Evolutionary conservation across 208 protist genomes (phyloP), one percentile per base, ranked within the genome.

Genomic region (Leishmania tropica): DNA sequence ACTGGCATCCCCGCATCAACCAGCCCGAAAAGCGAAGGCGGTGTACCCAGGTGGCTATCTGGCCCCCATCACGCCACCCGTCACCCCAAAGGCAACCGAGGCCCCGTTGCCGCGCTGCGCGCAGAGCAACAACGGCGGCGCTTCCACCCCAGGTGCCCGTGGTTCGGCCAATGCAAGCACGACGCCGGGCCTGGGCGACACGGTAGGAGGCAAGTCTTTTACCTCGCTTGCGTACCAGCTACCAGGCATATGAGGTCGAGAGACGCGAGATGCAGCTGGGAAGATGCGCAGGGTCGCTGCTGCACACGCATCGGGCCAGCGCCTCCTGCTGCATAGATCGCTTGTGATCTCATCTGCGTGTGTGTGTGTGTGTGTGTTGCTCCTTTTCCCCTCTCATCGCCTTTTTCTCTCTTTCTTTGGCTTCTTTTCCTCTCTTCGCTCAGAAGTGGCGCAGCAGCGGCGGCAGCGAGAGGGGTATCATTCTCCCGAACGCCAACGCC

Each of bases 21-120:
- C n/a, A 21, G 21, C 42, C 47, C 54, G 7, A 11, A 19, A 28
- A 37, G 17, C 1, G 15, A 62, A 56, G 40, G 56, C n/a, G 15
- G 24, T 24, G 19, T 75, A 58, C 74, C 47, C 42, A 17, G 75
- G 60, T 7, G 76, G 80, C 31, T 84, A 80, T 70, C 51, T 80
- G 62, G 45, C 75, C 5, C 76, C 81, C 48, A 83, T 79, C 51
- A 85, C 81, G 21, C 76, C 71, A 53, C 76, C 68, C 17, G 35
- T 37, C 60, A 80, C 76, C 13, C 68, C 81, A 35, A 53, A 4
- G 21, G 13, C 51, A 4, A 42, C n/a, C 8, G 3, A 58, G 48
- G 48, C 24, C 42, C 24, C 31, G 48, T 13, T 45, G 17, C 65
- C 15, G 24, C 42, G 40, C 75, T 0, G 64, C 56, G 28, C 56